Conservation (phyloP, 495 filamentous ascomycete species). For the Lasiosphaeria miniovina region DNA sequence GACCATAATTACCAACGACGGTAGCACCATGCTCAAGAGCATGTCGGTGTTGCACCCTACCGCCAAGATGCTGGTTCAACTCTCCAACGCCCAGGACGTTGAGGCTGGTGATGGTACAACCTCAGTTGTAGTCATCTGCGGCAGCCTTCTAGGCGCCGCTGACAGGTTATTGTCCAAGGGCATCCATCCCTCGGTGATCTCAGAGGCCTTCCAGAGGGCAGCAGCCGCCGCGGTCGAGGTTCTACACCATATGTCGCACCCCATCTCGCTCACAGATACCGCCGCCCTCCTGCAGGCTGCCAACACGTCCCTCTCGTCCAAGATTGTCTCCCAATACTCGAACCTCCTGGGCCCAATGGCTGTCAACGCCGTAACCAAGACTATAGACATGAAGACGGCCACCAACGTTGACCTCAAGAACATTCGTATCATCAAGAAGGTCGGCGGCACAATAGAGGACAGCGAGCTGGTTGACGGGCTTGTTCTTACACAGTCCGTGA, state of each 20-base stretch:
- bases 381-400: slow-evolving; percentile 90
- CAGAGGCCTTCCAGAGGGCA: slow-evolving; percentile 94
- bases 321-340: slow-evolving; percentile 96
- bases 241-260: slow-evolving; percentile 92
- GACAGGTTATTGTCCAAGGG: slow-evolving; percentile 86
- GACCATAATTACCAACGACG: slow-evolving; percentile 98
- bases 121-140: slow-evolving; percentile 95
- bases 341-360: slow-evolving; percentile 92
- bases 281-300: slow-evolving; percentile 90
- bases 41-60: slow-evolving; percentile 99
- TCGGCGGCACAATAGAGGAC: slow-evolving; percentile 96
- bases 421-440: slow-evolving; percentile 95
- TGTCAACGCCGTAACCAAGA: slow-evolving; percentile 90
- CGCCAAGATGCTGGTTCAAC: slow-evolving; percentile 96
- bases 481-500: slow-evolving; percentile 85
- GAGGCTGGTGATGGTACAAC: slow-evolving; percentile 98
- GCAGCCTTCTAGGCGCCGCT: slow-evolving; percentile 88
- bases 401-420: slow-evolving; percentile 96
- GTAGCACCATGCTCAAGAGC: slow-evolving; percentile 96
- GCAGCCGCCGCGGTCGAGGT: slow-evolving; percentile 83
- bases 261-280: slow-evolving; percentile 85
- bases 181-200: slow-evolving; percentile 96
- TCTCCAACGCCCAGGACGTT: slow-evolving; percentile 95
- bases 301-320: slow-evolving; percentile 95
- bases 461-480: slow-evolving; percentile 95